Percentiles rank a stretch among this genome's conserved stretches.
These are phyloP conservation scores for Anthracocystis setariae DNA, from an alignment of 1,284 basidiomycete genomes.

Conservation along the genomic window DNA sequence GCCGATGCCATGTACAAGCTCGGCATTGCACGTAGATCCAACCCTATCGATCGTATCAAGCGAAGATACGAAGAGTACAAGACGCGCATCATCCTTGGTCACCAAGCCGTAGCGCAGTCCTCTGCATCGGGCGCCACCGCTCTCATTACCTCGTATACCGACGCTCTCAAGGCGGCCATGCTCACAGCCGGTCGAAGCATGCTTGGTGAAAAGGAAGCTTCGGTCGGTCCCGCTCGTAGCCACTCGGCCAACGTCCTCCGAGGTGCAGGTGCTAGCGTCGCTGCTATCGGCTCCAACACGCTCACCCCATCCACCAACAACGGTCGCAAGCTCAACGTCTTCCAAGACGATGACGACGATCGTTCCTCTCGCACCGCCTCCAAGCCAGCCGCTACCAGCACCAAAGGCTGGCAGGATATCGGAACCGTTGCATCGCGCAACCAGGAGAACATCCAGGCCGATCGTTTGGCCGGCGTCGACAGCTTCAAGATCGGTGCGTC, in stretches of 20 bases:
- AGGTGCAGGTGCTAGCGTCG: slow-evolving; percentile 25
- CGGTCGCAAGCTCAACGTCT: slow-evolving; percentile 53
- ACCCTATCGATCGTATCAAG: slow-evolving; percentile 86
- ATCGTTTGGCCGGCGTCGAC: slow-evolving; percentile 29
- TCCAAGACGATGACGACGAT: slow-evolving; percentile 55
- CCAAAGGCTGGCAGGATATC: slow-evolving; percentile 52
- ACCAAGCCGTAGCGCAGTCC: slow-evolving; percentile 19
- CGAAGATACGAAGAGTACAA: slow-evolving; percentile 84
- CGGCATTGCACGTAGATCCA: slow-evolving; percentile 83
- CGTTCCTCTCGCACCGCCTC: slow-evolving; percentile 6
- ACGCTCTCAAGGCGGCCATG: slow-evolving; percentile 61
- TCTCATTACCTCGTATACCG: slow-evolving; percentile 36
- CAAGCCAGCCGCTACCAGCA: slow-evolving; percentile 14
- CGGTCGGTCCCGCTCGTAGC: slow-evolving; percentile 35
- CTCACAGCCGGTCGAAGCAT: slow-evolving; percentile 56
- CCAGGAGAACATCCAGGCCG: slow-evolving; percentile 54
- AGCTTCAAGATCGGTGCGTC: slow-evolving; percentile 43
- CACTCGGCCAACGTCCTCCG: slow-evolving; percentile 45
- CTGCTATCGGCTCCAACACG: slow-evolving; percentile 26
- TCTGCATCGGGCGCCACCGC: slow-evolving; percentile 8
- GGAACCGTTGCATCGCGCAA: slow-evolving; percentile 47
- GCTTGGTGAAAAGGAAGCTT: slow-evolving; percentile 53
- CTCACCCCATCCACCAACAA: slow-evolving; percentile 41
- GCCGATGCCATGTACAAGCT: slow-evolving; percentile 83
- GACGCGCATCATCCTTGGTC: slow-evolving; percentile 69